Evolutionary conservation across 148 eudicot species (phyloP).

Genomic region (Arbutus unedo): DNA sequence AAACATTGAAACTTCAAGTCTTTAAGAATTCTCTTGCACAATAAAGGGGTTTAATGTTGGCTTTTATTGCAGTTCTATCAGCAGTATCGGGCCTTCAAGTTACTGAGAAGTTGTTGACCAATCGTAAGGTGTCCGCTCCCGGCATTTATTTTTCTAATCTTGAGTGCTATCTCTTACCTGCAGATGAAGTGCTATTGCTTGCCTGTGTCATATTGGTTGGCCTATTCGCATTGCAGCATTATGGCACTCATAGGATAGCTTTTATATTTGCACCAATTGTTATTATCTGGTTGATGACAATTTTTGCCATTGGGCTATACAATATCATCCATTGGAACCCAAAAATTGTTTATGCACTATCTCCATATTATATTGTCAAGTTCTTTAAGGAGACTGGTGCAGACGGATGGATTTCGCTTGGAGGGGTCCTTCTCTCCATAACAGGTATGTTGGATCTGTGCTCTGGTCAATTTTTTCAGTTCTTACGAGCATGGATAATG

Average conservation of each 20-base stretch:
- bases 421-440: conserved; percentile 83
- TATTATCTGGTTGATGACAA: conserved; percentile 74
- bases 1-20: neutral
- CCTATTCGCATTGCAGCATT: conserved; percentile 87
- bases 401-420: conserved; percentile 94
- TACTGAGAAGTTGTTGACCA: conserved; percentile 34
- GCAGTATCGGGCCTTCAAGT: conserved; percentile 85
- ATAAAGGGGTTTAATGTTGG: conserved; percentile 11
- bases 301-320: conserved; percentile 74
- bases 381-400: conserved; percentile 73
- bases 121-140: conserved; percentile 36
- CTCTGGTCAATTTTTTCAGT: conserved; percentile 11
- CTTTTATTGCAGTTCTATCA: conserved; percentile 68
- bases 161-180: conserved; percentile 11
- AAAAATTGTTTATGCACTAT: conserved; percentile 63
- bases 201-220: conserved; percentile 83
- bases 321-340: conserved; percentile 82
- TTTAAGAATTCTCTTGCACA: conserved; percentile 1
- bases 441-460: conserved; percentile 50
- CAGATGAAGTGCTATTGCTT: conserved; percentile 61
- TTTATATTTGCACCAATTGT: conserved; percentile 88
- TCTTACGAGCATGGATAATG: conserved; percentile 4
- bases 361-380: conserved; percentile 77
- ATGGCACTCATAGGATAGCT: conserved; percentile 90
- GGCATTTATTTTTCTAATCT: conserved; percentile 12